Evolutionary conservation across 768 basidiomycete species (phyloP).

Genomic region (Russula sp.): DNA sequence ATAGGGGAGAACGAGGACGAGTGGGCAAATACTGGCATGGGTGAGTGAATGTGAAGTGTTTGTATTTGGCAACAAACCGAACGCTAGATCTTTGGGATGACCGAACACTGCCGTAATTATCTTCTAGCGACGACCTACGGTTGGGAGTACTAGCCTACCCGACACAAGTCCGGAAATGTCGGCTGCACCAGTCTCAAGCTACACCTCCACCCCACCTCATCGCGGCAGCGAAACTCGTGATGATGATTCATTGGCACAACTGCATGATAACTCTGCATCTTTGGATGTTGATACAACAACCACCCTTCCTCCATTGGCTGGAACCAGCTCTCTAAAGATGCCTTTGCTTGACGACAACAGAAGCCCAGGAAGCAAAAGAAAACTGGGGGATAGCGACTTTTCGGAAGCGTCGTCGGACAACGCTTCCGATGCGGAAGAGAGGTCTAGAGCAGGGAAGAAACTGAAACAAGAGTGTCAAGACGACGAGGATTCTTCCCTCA

Average conservation of each 20-base stretch:
- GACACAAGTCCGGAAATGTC: background rate
- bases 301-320: background rate
- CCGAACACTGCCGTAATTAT: background rate
- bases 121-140: background rate
- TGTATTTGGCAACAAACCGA: background rate
- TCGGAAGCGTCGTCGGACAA: background rate
- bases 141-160: background rate
- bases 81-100: background rate
- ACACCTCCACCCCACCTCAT: background rate
- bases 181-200: too few species aligned
- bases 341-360: background rate
- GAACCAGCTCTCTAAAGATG: background rate
- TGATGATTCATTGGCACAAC: background rate
- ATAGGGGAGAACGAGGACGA: slow-evolving; percentile 5
- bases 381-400: background rate
- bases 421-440: background rate
- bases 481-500: background rate
- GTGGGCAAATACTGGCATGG: background rate
- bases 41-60: background rate
- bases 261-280: background rate
- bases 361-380: slow-evolving; percentile 11
- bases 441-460: background rate
- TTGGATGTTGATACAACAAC: background rate
- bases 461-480: background rate
- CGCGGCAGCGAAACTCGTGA: background rate